Evolutionary conservation across 192 early-diverging fungal species (phyloP).

Genomic region (Bifiguratus adelaidae): DNA sequence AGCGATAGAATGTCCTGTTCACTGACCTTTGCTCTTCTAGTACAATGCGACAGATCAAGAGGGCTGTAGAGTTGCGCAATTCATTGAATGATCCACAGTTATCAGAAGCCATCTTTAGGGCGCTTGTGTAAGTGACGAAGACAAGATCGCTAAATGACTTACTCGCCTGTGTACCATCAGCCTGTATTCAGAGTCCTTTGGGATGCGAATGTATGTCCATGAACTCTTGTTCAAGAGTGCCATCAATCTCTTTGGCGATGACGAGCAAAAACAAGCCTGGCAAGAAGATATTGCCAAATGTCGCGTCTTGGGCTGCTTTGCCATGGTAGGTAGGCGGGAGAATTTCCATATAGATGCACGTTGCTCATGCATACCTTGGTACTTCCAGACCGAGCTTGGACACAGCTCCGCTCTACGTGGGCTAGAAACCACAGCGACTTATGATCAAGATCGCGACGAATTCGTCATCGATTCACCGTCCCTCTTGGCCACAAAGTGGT

Average conservation of each 20-base stretch:
- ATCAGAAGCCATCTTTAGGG: constrained; percentile 17
- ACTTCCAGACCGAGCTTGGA: constrained; percentile 45
- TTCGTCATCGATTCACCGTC: constrained; percentile 52
- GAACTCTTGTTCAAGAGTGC: constrained; percentile 45
- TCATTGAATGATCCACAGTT: constrained; percentile 26
- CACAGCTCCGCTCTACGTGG: constrained; percentile 50
- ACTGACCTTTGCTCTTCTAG: constrained; percentile 6
- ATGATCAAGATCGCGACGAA: constrained; percentile 38
- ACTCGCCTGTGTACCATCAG: constrained; percentile 1
- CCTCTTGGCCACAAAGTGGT: constrained; percentile 52
- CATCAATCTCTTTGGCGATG: constrained; percentile 41
- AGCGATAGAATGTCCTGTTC: neutral
- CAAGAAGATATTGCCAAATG: constrained; percentile 39
- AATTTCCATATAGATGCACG: neutral
- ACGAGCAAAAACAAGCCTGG: constrained; percentile 42
- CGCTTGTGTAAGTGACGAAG: constrained; percentile 20
- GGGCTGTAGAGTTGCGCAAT: constrained; percentile 22
- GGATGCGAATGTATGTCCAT: constrained; percentile 51
- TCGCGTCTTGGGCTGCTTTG: constrained; percentile 51
- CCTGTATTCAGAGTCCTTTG: constrained; percentile 43
- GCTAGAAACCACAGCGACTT: constrained; percentile 56
- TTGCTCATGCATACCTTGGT: neutral
- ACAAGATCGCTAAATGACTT: neutral
- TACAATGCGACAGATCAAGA: constrained; percentile 40
- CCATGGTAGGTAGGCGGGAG: constrained; percentile 33